Evolutionary conservation across 1,139 yeast genomes (phyloP).

Genomic region (Hemisphaericaspora xylofermentans): DNA sequence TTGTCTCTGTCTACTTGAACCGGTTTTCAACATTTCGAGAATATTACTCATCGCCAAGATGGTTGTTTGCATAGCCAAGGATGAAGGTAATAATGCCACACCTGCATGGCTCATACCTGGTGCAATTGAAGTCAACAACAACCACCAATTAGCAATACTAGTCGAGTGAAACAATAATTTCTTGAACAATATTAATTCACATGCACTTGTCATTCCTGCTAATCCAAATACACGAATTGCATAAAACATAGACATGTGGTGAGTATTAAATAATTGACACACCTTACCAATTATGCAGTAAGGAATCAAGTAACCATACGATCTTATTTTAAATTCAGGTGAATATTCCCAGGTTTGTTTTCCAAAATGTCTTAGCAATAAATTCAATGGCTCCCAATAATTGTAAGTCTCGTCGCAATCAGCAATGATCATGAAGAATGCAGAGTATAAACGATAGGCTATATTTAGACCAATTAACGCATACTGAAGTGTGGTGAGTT

Average conservation of each 20-base stretch:
- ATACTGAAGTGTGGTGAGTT: conserved; percentile 12
- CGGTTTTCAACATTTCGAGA: conserved; percentile 17
- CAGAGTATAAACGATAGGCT: conserved; percentile 45
- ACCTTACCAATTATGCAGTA: conserved; percentile 31
- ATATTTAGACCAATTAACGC: conserved; percentile 27
- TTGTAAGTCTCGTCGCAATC: conserved; percentile 89
- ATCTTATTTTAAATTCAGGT: conserved; percentile 83
- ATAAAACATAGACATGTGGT: conserved; percentile 39
- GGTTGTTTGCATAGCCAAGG: conserved; percentile 74
- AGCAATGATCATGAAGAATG: conserved; percentile 63
- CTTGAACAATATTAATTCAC: conserved; percentile 52
- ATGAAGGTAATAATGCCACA: conserved; percentile 81
- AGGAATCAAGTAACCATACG: conserved; percentile 74
- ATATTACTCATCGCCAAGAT: conserved; percentile 49
- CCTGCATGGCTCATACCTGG: conserved; percentile 87
- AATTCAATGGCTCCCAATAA: conserved; percentile 91
- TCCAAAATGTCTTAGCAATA: conserved; percentile 77
- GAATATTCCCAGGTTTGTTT: conserved; percentile 97
- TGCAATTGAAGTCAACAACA: conserved; percentile 43
- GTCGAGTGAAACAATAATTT: conserved; percentile 40
- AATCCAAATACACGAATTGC: conserved; percentile 51
- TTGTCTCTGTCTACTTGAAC: conserved; percentile 4
- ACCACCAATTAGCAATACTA: conserved; percentile 57
- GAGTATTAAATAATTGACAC: conserved; percentile 3
- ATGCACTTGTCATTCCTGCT: conserved; percentile 50